Base-by-base conservation (phyloP, 768 basidiomycete species). In the Serendipita sp. region DNA sequence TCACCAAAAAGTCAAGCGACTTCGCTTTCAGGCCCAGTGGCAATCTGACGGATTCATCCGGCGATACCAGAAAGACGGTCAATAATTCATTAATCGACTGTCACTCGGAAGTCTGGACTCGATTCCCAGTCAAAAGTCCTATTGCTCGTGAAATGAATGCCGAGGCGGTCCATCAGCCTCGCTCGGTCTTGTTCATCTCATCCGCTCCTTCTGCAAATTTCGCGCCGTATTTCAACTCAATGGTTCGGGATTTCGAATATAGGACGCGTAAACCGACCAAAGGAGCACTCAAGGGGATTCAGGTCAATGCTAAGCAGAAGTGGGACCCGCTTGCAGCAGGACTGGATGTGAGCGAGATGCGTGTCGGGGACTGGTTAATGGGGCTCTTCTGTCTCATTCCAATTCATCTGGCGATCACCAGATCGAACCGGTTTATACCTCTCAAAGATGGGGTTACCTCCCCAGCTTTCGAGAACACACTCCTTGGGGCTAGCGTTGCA, bases 371-470 rank as follows among this genome's bases (percentile, higher is more conserved):
- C 68, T 84, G 83, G 83, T 67, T 84, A 0, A 80, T 80, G 0
- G 79, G 83, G 13, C 69, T 84, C 5, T 64, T 84, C 1, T 84
- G 83, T 62, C 71, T 84, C 31, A 83, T 84, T 43, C 83, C 83
- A 0, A 83, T 84, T 33, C 83, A 85, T 28, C 74, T 84, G 33
- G 83, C 82, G 0, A 67, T 85, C 26, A 78, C 81, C 2, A 74
- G 75, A 16, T 82, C 83, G 50, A 85, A 84, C 65, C 72, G 81
- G 0, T 84, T 84, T 63, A 65, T 85, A 5, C 83, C 83, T 0
- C 70, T 84, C 20, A 82, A 81, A 61, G 82, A 84, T 66, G 80
- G 80, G 0, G 75, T 83, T 0, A 75, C 72, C 42, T 83, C 82
- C 0, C 65, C 76, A 0, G 75, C 77, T 14, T 69, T 78, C 28